Conservation (phyloP, 208 protist species). For the Trypanosoma avium region DNA sequence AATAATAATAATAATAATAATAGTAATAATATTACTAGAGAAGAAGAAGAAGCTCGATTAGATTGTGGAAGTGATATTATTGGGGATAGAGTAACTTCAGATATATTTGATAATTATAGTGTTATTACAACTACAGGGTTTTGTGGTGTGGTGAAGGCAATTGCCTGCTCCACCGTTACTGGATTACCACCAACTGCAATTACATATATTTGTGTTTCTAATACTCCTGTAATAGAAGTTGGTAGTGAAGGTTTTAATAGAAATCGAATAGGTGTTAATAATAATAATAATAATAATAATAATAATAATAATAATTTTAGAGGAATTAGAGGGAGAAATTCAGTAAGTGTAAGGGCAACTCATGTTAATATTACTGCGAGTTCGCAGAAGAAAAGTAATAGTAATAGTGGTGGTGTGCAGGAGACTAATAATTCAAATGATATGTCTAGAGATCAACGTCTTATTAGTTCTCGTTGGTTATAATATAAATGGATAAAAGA, state of each 20-base stretch:
- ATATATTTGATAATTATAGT: neutral
- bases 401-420: too few species aligned
- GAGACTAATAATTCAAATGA: too few species aligned
- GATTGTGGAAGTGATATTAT: neutral
- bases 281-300: neutral
- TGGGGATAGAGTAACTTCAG: neutral
- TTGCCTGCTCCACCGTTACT: constrained; percentile 17
- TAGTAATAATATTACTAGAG: too few species aligned
- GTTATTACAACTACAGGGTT: constrained; percentile 19
- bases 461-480: too few species aligned
- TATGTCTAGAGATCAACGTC: too few species aligned
- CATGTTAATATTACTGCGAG: too few species aligned
- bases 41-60: neutral
- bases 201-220: neutral
- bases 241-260: too few species aligned
- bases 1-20: too few species aligned
- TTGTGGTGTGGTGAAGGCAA: constrained; percentile 20
- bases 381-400: too few species aligned
- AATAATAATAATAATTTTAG: neutral
- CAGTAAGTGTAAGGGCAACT: too few species aligned
- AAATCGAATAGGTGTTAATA: neutral
- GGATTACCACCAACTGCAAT: neutral
- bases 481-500: too few species aligned
- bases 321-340: neutral
- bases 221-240: neutral